A percentile compares a stretch with the other conserved stretches of the same genome.
Evolutionary conservation across 371 early-diverging fungal genomes (phyloP).

Genomic region (Neoconidiobolus thromboides): DNA sequence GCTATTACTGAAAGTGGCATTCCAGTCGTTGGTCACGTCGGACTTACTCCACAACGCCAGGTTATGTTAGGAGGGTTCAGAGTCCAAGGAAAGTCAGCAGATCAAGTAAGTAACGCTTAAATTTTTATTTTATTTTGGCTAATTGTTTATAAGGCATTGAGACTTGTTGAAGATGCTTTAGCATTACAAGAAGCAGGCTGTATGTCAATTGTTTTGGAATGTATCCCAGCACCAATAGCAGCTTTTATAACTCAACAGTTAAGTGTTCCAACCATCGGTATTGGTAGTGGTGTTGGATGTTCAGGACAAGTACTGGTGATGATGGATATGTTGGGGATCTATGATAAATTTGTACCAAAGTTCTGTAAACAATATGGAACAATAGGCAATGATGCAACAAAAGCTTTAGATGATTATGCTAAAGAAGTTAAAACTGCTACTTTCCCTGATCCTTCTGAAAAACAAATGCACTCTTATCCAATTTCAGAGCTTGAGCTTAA

Average conservation of each 20-base stretch:
- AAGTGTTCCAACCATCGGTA: constrained; percentile 83
- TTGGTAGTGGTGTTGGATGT: constrained; percentile 75
- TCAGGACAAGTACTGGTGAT: constrained; percentile 89
- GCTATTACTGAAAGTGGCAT: constrained; percentile 65
- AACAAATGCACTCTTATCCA: no score
- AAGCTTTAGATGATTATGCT: constrained; percentile 47
- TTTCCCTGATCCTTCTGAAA: constrained; percentile 33
- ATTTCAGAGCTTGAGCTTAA: no score
- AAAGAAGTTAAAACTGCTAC: constrained; percentile 48
- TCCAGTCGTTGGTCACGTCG: constrained; percentile 85
- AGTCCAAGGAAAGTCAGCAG: constrained; percentile 78
- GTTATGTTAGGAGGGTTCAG: constrained; percentile 73
- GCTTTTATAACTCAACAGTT: constrained; percentile 52
- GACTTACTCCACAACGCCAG: constrained; percentile 85
- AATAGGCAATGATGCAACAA: constrained; percentile 42
- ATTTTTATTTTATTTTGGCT: neutral
- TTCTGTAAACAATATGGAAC: constrained; percentile 80
- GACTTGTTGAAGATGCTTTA: constrained; percentile 64
- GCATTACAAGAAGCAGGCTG: constrained; percentile 86
- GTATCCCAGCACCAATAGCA: constrained; percentile 77
- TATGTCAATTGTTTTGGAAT: constrained; percentile 80
- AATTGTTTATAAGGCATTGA: constrained; percentile 23
- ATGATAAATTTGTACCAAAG: constrained; percentile 63
- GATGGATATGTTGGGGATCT: constrained; percentile 73
- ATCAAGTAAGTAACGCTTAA: constrained; percentile 17